Base-by-base conservation (phyloP, 139 green algal genomes). In the Gonium pectorale region DNA sequence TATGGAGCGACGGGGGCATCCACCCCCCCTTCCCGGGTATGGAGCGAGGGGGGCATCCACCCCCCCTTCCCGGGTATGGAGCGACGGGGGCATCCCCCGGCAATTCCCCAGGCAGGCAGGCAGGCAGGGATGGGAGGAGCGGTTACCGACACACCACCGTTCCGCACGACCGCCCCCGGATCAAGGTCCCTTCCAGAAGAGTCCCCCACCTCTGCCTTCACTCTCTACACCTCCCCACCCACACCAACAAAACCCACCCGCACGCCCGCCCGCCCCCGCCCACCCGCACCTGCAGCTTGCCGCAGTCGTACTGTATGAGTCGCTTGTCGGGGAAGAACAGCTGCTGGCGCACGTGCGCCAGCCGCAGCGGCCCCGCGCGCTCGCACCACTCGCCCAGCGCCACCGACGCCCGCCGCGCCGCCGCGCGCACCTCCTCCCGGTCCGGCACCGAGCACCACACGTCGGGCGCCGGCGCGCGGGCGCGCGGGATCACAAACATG, bases 321-420 rank as follows among this genome's bases (percentile, higher is more conserved):
- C 94, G 91, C 3, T 93, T 71, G 89, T 99, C 97, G 0, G 97
- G 97, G 89, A 99, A 99, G 93, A 98, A 99, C 13, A 99, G 91
- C 88, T 97, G 94, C 27, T 89, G 87, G 7, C 97, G 92, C 33
- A 98, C 89, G 24, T 92, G 43, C 24, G 94, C 88, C 0, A 92
- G 92, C 63, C 95, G 93, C 78, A 99, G 89, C 22, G 94, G 75
- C 1, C 15, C 90, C 3, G 43, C 91, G 68, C 79, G 85, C 33
- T 4, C 54, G 41, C 54, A 74, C 60, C 78, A 95, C 78, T 80
- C 71, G 26, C 70, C 41, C 60, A 87, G 81, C n/a, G 79, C 85
- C 37, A 69, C 54, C 19, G 26, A 1, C 31, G 43, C 44, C 2
- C 78, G 78, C 78, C 46, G 62, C 33, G 78, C 86, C 22, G 78